Conservation (phyloP, 1,284 basidiomycete genomes). For the Cutaneotrichosporon sp. region DNA sequence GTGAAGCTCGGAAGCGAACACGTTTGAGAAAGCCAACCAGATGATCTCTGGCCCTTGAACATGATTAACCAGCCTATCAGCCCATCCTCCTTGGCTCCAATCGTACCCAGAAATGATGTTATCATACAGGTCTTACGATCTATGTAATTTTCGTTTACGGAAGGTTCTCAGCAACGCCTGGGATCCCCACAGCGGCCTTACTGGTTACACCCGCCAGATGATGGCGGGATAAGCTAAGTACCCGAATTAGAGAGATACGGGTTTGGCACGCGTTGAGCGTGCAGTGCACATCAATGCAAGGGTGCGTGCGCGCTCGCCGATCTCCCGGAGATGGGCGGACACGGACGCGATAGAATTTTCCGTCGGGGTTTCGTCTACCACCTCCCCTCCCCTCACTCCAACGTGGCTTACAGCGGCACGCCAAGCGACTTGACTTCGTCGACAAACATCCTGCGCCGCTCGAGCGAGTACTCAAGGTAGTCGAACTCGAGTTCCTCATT, state of each 20-base stretch:
- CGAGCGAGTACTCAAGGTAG: conserved; percentile 52
- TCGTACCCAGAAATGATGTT: background rate
- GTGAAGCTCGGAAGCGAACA: too few relatives aligned
- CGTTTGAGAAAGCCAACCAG: too few relatives aligned
- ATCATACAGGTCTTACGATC: background rate
- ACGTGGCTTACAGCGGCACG: conserved; percentile 18
- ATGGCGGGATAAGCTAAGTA: background rate
- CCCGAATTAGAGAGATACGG: background rate
- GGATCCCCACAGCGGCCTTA: background rate
- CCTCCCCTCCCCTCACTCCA: background rate
- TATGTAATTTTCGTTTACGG: background rate
- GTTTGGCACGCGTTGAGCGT: conserved; percentile 1
- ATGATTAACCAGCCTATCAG: too few relatives aligned
- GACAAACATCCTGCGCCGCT: conserved; percentile 52
- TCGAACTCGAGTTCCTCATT: conserved; percentile 45
- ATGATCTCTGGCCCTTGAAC: too few relatives aligned
- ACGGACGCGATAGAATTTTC: background rate
- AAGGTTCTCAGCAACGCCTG: background rate
- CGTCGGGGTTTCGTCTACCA: background rate
- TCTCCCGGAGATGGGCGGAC: background rate
- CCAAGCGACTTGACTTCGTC: conserved; percentile 45
- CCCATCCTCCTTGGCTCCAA: too few relatives aligned
- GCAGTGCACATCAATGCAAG: background rate
- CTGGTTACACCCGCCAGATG: background rate
- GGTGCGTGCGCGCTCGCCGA: background rate